Evolutionary conservation across 345 rosid species (phyloP).

Genomic region (Gossypium turneri): DNA sequence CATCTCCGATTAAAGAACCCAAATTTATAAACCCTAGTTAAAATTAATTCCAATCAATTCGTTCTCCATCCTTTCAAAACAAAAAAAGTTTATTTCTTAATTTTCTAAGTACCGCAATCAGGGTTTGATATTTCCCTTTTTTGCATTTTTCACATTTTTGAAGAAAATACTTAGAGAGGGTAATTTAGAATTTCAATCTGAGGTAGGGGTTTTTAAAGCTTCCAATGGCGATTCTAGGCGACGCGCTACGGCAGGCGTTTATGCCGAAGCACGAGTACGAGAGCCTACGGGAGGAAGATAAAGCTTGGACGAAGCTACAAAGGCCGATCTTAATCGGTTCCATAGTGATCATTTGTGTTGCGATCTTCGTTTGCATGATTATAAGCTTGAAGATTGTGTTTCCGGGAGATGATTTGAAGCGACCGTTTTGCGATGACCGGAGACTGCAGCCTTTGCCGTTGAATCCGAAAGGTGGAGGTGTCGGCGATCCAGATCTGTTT

Average conservation of each 20-base stretch:
- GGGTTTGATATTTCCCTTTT: not conserved
- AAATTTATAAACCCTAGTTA: constrained; percentile 6
- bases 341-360: constrained; percentile 34
- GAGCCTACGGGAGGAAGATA: constrained; percentile 74
- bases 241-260: constrained; percentile 86
- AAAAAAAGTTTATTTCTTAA: not conserved
- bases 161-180: not conserved
- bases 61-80: not conserved
- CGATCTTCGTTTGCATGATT: constrained; percentile 45
- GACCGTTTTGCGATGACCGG: constrained; percentile 68
- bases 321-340: constrained; percentile 38
- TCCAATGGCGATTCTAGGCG: constrained; percentile 68
- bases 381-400: constrained; percentile 80
- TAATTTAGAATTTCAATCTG: not conserved
- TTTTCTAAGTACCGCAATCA: not conserved
- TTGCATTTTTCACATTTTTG: not conserved
- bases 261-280: constrained; percentile 92
- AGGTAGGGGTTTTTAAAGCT: not conserved
- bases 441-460: constrained; percentile 56
- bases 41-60: not conserved
- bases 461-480: constrained; percentile 36
- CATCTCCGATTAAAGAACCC: not conserved
- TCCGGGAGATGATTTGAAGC: constrained; percentile 46
- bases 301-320: constrained; percentile 73
- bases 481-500: constrained; percentile 51